These are phyloP conservation scores for Phyllosticta citribraziliensis DNA, from an alignment of 2,329 filamentous ascomycete species.

Conservation along the genomic window DNA sequence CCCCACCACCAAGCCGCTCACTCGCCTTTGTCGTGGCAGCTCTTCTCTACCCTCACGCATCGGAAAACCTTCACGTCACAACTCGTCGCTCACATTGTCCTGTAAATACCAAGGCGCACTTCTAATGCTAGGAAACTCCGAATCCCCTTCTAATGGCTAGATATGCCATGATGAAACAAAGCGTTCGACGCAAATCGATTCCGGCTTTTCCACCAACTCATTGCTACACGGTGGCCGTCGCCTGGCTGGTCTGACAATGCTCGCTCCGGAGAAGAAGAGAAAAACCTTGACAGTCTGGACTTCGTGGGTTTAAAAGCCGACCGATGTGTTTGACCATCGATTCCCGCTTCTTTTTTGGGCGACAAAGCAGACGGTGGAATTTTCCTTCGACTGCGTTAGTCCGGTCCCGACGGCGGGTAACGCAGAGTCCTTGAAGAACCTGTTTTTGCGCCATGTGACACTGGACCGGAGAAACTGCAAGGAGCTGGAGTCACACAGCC, in stretches of 20 bases:
- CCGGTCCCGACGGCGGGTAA: neutral
- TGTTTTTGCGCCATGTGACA: neutral
- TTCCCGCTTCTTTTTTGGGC: neutral
- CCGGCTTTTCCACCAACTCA: neutral
- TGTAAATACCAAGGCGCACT: neutral
- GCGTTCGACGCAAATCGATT: neutral
- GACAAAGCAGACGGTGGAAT: neutral
- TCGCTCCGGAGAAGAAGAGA: neutral
- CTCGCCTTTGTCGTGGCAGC: too few species aligned
- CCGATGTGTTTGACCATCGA: neutral
- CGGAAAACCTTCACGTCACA: neutral
- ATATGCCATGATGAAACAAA: neutral
- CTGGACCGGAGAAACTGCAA: neutral
- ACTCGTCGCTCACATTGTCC: neutral
- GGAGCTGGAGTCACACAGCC: neutral
- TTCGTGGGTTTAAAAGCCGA: neutral
- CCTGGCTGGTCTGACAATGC: neutral
- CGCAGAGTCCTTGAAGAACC: neutral
- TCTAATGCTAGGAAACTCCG: neutral
- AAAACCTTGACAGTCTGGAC: neutral
- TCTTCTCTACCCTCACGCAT: neutral
- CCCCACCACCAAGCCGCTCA: neutral
- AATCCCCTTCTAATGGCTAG: neutral
- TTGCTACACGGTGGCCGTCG: neutral
- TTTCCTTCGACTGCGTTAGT: neutral